A percentile compares a stretch with the other conserved stretches of the same genome.
phyloP scores from a whole-genome alignment of 148 eudicot genomes.

The Dysphania ambrosioides region DNA sequence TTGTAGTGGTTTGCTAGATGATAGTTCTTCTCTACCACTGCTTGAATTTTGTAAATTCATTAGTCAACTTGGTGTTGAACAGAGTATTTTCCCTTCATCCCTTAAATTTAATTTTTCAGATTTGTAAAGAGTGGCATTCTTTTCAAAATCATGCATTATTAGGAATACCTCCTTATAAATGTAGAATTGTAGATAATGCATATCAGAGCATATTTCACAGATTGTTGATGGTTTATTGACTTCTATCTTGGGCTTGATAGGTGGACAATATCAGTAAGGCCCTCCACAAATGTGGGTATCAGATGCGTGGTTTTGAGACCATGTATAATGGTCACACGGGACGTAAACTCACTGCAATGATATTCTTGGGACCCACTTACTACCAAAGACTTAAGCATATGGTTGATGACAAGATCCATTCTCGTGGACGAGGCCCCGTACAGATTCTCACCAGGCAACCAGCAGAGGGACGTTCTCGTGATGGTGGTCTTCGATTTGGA shows the following conservation, averaged over 20 bases:
- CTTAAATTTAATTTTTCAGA: neutral
- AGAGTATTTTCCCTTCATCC: neutral
- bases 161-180: too few species aligned
- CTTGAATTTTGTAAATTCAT: too few species aligned
- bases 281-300: slow-evolving; percentile 96
- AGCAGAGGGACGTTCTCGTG: slow-evolving; percentile 97
- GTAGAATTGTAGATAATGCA: too few species aligned
- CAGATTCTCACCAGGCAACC: slow-evolving; percentile 97
- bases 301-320: slow-evolving; percentile 98
- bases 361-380: slow-evolving; percentile 96
- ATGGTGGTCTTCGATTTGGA: slow-evolving; percentile 95
- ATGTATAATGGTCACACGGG: slow-evolving; percentile 99
- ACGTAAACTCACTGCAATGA: slow-evolving; percentile 72
- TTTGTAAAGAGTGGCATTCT: neutral
- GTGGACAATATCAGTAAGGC: slow-evolving; percentile 97
- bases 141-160: too few species aligned
- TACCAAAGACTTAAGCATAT: slow-evolving; percentile 96
- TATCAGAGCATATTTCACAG: neutral
- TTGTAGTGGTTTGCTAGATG: neutral
- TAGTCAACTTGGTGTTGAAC: neutral
- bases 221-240: neutral
- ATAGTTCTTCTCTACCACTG: neutral
- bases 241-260: slow-evolving; percentile 27
- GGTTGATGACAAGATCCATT: slow-evolving; percentile 98
- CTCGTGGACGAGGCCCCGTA: slow-evolving; percentile 97